Evolutionary conservation across 768 basidiomycete genomes (phyloP), one percentile per base, ranked within the genome.

Genomic region (Heimioporus sp.): DNA sequence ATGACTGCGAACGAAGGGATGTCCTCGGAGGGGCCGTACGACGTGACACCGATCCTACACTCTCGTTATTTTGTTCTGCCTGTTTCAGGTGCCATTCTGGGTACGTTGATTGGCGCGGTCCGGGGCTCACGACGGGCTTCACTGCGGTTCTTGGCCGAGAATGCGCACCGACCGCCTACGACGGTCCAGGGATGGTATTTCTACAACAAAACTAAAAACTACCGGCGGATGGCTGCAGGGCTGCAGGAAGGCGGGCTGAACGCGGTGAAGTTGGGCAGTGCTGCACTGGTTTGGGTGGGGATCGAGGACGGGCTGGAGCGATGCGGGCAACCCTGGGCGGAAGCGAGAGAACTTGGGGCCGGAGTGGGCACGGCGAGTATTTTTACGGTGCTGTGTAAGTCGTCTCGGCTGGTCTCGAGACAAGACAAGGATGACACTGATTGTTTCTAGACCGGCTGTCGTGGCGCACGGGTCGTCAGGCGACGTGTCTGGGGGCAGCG

Each of bases 181-280:
- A 96, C 93, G 30, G 79, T 92, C 52, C 82, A 86, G 59, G 93
- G 93, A 52, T 95, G 93, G 92, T 96, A 94, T 69, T 88, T 92
- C 61, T 95, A 96, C 82, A 89, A 92, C 67, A 95, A 95, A 76
- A 93, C 91, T 28, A 96, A 95, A 70, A 95, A 95, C 75, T 95
- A 94, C 76, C 77, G 81, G 59, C 82, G 93, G 59, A 78, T 92
- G 63, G 76, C 84, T 55, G 86, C 80, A 0, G 92, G 80, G 10
- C 65, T 94, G 65, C 81, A 80, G 61, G 83, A 81, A 15, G 92
- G 81, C 7, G 86, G 78, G 1, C 55, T 57, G 50, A 81, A 90
- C 46, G 85, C 78, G 1, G 57, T 67, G 46, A 77, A 74, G 61
- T 69, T 92, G 37, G 77, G 76, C 13, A 59, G 66, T 12, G 66